Evolutionary conservation across 805 yeast genomes (phyloP), one percentile per base, ranked within the genome.

Genomic region (Lachancea kluyveri): DNA sequence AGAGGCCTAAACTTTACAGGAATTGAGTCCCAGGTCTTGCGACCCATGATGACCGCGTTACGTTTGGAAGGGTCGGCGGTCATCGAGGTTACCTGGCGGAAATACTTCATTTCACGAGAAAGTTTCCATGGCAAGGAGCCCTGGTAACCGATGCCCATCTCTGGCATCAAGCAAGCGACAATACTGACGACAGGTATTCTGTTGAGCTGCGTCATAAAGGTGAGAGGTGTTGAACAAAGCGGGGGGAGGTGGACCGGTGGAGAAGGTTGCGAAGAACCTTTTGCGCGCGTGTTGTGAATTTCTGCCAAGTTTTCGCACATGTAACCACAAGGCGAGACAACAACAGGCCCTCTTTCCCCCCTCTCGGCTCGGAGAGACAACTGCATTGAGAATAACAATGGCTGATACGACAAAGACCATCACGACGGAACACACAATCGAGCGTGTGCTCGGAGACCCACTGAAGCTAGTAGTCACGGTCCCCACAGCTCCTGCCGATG

Each of bases 1-100:
- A 92, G 65, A 0, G 98, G 98, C 40, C 95, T 66, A 60, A 86
- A 92, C 52, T 70, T 77, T 2, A 59, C 40, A 0, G 98, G 97
- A 19, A 92, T 88, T 6, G 95, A 83, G 19, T 87, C 92, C 95
- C 96, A 92, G 2, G 97, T 90, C 51, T 78, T 82, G 37, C 96
- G 70, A 9, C 98, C 98, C 98, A 92, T 92, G 3, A 92, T 68
- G 9, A 92, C 97, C 0, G 84, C 94, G 52, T 86, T 85, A 23
- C 42, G 49, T 39, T 58, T 60, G 1, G 37, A 36, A n/a, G 60
- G 53, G 17, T 66, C 56, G 6, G 42, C 44, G 0, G 59, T 56
- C 6, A 46, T 43, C 3, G 77, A 59, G 0, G 98, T 92, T 10
- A 85, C 79, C 36, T 74, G 72, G 40, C 73, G 70, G 64, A 92